A percentile compares a stretch with the other conserved stretches of the same genome.
Conservation (phyloP, 2,329 filamentous ascomycete species). For the Paecilomyces dactylethromorphus region DNA sequence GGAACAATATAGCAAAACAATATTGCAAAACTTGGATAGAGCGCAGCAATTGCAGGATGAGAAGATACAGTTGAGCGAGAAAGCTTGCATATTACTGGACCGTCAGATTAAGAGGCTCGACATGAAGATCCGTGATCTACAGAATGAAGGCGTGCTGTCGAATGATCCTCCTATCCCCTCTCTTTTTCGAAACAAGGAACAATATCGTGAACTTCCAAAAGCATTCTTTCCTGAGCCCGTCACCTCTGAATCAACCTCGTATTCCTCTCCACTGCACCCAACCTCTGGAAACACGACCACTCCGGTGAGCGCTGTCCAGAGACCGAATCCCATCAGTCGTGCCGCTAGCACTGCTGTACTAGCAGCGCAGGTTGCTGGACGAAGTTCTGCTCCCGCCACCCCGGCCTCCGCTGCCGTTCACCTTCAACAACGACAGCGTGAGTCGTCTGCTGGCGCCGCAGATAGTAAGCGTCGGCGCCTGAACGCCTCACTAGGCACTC, state of each 20-base stretch:
- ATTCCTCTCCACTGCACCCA: slow-evolving; percentile 44
- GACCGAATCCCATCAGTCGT: slow-evolving; percentile 33
- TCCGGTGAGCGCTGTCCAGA: slow-evolving; percentile 46
- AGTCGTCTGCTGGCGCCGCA: slow-evolving; percentile 47
- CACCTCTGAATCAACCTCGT: slow-evolving; percentile 36
- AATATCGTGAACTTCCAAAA: slow-evolving; percentile 39
- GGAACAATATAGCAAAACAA: slow-evolving; percentile 52
- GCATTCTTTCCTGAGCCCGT: slow-evolving; percentile 43
- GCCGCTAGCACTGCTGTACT: slow-evolving; percentile 30
- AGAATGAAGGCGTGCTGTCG: slow-evolving; percentile 53
- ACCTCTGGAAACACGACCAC: slow-evolving; percentile 51
- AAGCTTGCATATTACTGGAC: slow-evolving; percentile 54
- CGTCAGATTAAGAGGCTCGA: slow-evolving; percentile 59
- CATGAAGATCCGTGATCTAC: slow-evolving; percentile 54
- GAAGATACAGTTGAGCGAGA: slow-evolving; percentile 55
- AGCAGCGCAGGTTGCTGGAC: slow-evolving; percentile 29
- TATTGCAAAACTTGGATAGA: slow-evolving; percentile 52
- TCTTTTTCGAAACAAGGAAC: slow-evolving; percentile 45
- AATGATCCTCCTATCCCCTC: slow-evolving; percentile 55
- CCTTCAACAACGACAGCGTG: slow-evolving; percentile 45
- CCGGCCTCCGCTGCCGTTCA: slow-evolving; percentile 32
- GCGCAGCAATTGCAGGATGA: slow-evolving; percentile 55
- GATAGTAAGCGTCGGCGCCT: slow-evolving; percentile 56
- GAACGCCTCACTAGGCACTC: slow-evolving; percentile 45
- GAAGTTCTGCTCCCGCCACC: slow-evolving; percentile 40